Conservation (phyloP, 768 basidiomycete genomes). For the Galerina sulciceps region DNA sequence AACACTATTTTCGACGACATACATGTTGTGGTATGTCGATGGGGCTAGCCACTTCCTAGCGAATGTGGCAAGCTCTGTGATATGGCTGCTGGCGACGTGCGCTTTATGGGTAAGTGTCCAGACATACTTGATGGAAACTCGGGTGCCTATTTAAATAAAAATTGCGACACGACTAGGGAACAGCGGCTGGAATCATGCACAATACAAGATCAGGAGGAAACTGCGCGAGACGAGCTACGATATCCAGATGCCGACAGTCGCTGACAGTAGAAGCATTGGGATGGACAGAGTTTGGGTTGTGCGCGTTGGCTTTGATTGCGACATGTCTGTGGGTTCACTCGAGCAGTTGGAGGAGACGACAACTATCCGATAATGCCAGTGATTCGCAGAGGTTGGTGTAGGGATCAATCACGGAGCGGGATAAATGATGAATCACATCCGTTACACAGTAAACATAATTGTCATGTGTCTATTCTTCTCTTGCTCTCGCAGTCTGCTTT, state of each 20-base stretch:
- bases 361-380: conserved; percentile 25
- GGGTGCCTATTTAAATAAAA: background rate
- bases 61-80: conserved; percentile 76
- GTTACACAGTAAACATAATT: too few species aligned
- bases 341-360: conserved; percentile 22
- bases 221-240: conserved; percentile 55
- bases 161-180: conserved; percentile 47
- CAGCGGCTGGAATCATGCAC: conserved; percentile 70
- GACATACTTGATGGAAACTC: background rate
- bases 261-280: conserved; percentile 76
- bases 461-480: too few species aligned
- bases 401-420: background rate
- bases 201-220: conserved; percentile 60
- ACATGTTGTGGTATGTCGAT: conserved; percentile 72
- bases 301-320: conserved; percentile 54
- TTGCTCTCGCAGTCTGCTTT: too few species aligned
- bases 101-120: conserved; percentile 62
- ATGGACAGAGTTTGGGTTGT: conserved; percentile 76
- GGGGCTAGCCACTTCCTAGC: conserved; percentile 71
- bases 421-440: background rate
- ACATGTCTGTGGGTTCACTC: conserved; percentile 51
- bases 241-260: conserved; percentile 73
- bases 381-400: conserved; percentile 27
- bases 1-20: conserved; percentile 68
- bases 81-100: conserved; percentile 71